A percentile compares a stretch with the other conserved stretches of the same genome.
Evolutionary conservation across 306 rosid species (phyloP).

Genomic region (Cucurbita argyrosperma): DNA sequence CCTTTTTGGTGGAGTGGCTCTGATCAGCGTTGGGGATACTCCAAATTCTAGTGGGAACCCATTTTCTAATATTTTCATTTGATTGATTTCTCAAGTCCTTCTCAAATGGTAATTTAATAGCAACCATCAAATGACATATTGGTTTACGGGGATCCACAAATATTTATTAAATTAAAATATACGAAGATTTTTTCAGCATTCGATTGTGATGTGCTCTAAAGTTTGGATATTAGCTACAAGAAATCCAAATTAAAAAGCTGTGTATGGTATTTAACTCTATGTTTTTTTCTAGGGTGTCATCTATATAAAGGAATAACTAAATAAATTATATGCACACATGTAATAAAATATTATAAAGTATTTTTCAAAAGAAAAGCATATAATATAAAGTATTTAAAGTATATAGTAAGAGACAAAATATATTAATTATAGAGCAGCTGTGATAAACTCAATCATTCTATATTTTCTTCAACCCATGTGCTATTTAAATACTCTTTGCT

Average conservation of each 20-base stretch:
- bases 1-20: slow-evolving; percentile 3
- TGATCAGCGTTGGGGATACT: background rate
- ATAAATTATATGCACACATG: background rate
- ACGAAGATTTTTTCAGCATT: background rate
- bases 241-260: background rate
- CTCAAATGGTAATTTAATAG: background rate
- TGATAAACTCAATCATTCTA: background rate
- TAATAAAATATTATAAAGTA: background rate
- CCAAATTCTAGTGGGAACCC: slow-evolving; percentile 6
- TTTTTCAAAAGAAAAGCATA: background rate
- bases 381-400: background rate
- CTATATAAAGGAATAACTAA: background rate
- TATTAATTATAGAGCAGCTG: background rate
- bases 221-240: background rate
- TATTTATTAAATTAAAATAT: background rate
- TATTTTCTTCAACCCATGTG: background rate
- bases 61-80: background rate
- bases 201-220: background rate
- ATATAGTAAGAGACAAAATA: background rate
- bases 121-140: background rate
- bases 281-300: background rate
- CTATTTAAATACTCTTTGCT: background rate
- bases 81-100: background rate
- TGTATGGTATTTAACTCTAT: background rate
- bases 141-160: background rate